Evolutionary conservation across 805 yeast species (phyloP).

Genomic region (Komagataella pastoris): DNA sequence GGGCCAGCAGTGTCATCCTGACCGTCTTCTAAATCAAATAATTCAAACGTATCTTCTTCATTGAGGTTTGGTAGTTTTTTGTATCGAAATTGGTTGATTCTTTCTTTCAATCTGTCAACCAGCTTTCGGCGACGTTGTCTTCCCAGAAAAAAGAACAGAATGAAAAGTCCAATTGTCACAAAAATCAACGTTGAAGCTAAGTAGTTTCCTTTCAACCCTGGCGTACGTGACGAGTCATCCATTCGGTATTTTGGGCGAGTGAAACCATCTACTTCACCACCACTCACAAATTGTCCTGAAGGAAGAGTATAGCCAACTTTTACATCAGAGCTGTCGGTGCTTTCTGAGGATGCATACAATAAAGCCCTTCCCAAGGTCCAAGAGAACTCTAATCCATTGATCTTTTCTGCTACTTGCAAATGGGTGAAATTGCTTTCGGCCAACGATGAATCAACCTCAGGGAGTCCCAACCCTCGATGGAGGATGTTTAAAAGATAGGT

Average conservation of each 20-base stretch:
- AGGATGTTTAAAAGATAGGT: constrained; percentile 83
- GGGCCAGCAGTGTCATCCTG: background rate
- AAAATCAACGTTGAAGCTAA: background rate
- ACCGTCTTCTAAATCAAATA: background rate
- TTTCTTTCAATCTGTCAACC: background rate
- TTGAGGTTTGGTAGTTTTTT: background rate
- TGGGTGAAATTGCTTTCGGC: constrained; percentile 30
- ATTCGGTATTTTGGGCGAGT: background rate
- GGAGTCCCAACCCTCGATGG: constrained; percentile 87
- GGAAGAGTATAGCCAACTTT: background rate
- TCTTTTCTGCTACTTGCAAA: constrained; percentile 73
- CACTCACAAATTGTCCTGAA: background rate
- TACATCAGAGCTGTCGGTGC: background rate
- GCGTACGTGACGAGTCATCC: background rate
- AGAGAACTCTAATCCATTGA: constrained; percentile 80
- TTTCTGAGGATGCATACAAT: constrained; percentile 31
- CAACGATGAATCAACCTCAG: constrained; percentile 24
- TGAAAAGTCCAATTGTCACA: background rate
- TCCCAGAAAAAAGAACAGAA: background rate
- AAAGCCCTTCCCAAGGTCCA: constrained; percentile 93
- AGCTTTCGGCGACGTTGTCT: background rate
- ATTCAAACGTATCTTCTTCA: background rate
- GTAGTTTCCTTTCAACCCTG: background rate
- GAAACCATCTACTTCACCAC: background rate
- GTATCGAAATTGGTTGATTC: background rate